These are phyloP conservation scores for Trichomonas tenax DNA, from an alignment of 208 protist species.

Conservation along the genomic window DNA sequence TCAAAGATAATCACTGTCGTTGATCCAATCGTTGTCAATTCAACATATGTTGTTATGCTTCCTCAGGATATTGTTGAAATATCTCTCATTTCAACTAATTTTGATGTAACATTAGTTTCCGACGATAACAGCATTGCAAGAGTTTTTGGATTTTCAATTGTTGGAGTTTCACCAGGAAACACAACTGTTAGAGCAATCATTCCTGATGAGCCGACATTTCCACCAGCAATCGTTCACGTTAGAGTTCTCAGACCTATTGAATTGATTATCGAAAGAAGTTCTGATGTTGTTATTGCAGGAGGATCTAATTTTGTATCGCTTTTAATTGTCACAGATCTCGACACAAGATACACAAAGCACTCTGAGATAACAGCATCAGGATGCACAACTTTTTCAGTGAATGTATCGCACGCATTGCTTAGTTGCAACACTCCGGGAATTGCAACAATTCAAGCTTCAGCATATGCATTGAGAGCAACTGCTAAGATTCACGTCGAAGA, in stretches of 20 bases:
- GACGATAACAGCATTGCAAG: background rate
- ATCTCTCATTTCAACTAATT: background rate
- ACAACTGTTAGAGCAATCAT: background rate
- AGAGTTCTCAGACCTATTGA: background rate
- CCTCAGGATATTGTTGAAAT: background rate
- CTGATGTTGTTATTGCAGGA: background rate
- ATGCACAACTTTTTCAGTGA: background rate
- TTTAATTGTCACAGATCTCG: background rate
- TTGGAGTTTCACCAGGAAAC: background rate
- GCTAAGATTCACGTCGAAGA: background rate
- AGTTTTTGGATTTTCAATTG: background rate
- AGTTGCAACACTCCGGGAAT: background rate
- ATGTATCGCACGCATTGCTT: background rate
- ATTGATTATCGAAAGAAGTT: background rate
- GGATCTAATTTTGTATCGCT: background rate
- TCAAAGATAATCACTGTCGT: background rate
- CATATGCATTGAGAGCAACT: background rate
- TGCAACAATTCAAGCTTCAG: background rate
- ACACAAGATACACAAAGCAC: background rate
- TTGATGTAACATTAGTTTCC: background rate
- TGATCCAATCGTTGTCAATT: background rate
- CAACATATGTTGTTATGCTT: background rate
- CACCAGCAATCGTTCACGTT: background rate
- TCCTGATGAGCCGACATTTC: background rate
- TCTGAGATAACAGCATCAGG: background rate